phyloP scores from a whole-genome alignment of 495 filamentous ascomycete species.

The Penicillium coffeae region DNA sequence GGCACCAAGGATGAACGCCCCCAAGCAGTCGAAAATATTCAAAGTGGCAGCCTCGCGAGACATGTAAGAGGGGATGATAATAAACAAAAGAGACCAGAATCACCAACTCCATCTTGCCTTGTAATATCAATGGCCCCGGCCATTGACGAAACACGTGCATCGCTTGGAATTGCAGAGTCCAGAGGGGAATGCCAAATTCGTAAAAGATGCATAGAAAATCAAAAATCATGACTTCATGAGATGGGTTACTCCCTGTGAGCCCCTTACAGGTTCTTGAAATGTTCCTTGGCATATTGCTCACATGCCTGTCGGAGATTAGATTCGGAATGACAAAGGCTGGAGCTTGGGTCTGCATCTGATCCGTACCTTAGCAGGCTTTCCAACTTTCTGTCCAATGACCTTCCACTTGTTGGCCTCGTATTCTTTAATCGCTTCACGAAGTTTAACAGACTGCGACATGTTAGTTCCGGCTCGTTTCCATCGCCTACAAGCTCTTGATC shows the following conservation, averaged over 20 bases:
- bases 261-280: constrained; percentile 61
- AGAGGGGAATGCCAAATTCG: constrained; percentile 34
- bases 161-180: constrained; percentile 34
- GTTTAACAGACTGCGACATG: constrained; percentile 64
- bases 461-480: constrained; percentile 30
- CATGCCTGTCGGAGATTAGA: constrained; percentile 61
- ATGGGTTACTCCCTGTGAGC: constrained; percentile 12
- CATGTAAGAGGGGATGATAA: constrained; percentile 2
- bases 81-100: constrained; percentile 20
- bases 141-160: constrained; percentile 23
- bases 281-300: constrained; percentile 97
- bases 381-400: constrained; percentile 89
- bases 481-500: constrained; percentile 15
- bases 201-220: constrained; percentile 21
- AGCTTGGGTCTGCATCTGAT: too few relatives aligned
- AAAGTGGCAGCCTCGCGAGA: constrained; percentile 6
- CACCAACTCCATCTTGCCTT: constrained; percentile 32
- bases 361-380: constrained; percentile 91
- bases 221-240: constrained; percentile 41
- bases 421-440: constrained; percentile 93
- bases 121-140: constrained; percentile 18
- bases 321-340: too few relatives aligned
- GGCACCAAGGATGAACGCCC: constrained; percentile 14
- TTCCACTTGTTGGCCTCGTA: constrained; percentile 99
- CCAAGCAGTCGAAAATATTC: constrained; percentile 8